Evolutionary conservation across 495 filamentous ascomycete genomes (phyloP).

Genomic region (Neohortaea acidophila): DNA sequence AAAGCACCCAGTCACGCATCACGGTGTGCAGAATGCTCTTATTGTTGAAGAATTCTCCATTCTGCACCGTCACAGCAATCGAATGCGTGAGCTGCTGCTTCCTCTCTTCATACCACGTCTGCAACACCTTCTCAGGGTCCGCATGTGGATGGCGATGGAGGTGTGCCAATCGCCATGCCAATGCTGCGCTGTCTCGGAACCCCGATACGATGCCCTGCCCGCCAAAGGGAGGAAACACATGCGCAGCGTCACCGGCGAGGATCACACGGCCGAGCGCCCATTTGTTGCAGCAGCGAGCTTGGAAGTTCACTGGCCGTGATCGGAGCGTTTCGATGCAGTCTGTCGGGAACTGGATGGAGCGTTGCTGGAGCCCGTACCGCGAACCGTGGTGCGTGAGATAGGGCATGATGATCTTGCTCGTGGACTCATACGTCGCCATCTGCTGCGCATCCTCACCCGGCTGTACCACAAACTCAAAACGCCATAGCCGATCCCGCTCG

Average conservation of each 20-base stretch:
- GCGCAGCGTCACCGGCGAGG: conserved; percentile 38
- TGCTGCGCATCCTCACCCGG: conserved; percentile 22
- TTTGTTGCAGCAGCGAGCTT: conserved; percentile 34
- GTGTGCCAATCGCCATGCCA: conserved; percentile 34
- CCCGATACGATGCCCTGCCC: conserved; percentile 41
- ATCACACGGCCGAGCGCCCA: conserved; percentile 34
- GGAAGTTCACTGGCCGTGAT: conserved; percentile 36
- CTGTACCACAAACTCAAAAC: conserved; percentile 34
- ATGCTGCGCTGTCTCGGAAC: conserved; percentile 22
- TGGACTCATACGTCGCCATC: conserved; percentile 23
- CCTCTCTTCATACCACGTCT: background rate
- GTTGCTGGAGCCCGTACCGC: background rate
- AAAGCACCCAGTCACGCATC: background rate
- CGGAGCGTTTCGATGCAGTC: conserved; percentile 37
- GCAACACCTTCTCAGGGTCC: background rate
- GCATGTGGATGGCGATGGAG: background rate
- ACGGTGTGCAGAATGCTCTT: background rate
- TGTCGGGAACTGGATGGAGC: conserved; percentile 29
- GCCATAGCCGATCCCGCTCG: conserved; percentile 30
- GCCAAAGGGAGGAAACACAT: conserved; percentile 43
- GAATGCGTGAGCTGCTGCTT: background rate
- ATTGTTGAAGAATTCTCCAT: background rate
- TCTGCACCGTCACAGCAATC: background rate
- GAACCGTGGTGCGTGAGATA: background rate
- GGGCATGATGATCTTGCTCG: background rate